These are phyloP conservation scores for Penicillium turbatum DNA, from an alignment of 495 filamentous ascomycete species.

Conservation along the genomic window DNA sequence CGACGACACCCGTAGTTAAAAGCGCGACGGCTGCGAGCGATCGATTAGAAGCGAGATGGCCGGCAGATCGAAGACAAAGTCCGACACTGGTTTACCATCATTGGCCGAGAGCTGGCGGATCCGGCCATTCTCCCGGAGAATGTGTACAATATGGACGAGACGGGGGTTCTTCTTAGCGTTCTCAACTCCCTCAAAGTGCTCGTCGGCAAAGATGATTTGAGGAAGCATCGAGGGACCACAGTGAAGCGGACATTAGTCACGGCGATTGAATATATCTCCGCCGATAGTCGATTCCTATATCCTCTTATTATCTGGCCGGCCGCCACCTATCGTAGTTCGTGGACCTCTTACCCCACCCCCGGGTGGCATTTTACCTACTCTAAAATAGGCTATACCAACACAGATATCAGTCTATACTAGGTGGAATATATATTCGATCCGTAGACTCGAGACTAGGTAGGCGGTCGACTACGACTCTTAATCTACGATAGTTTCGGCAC, in stretches of 20 bases:
- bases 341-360: slow-evolving; percentile 30
- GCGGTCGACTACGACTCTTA: slow-evolving; percentile 18
- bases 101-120: slow-evolving; percentile 10
- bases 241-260: slow-evolving; percentile 30
- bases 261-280: slow-evolving; percentile 29
- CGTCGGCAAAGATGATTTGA: slow-evolving; percentile 29
- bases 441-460: slow-evolving; percentile 23
- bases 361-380: slow-evolving; percentile 28
- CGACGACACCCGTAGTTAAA: slow-evolving; percentile 24
- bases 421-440: slow-evolving; percentile 32
- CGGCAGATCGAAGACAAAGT: slow-evolving; percentile 39
- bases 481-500: slow-evolving; percentile 27
- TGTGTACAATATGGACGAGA: slow-evolving; percentile 33
- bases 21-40: slow-evolving; percentile 21
- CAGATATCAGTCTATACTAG: slow-evolving; percentile 33
- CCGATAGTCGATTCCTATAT: slow-evolving; percentile 18
- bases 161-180: slow-evolving; percentile 32
- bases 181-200: slow-evolving; percentile 36
- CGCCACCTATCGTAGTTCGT: slow-evolving; percentile 18
- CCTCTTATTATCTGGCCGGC: slow-evolving; percentile 39
- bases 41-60: slow-evolving; percentile 25
- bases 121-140: slow-evolving; percentile 22
- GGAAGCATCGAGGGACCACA: slow-evolving; percentile 29
- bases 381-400: slow-evolving; percentile 29
- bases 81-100: slow-evolving; percentile 27